These are phyloP conservation scores for Solanum hybrid DNA, from an alignment of 305 asterid genomes.

Conservation along the genomic window DNA sequence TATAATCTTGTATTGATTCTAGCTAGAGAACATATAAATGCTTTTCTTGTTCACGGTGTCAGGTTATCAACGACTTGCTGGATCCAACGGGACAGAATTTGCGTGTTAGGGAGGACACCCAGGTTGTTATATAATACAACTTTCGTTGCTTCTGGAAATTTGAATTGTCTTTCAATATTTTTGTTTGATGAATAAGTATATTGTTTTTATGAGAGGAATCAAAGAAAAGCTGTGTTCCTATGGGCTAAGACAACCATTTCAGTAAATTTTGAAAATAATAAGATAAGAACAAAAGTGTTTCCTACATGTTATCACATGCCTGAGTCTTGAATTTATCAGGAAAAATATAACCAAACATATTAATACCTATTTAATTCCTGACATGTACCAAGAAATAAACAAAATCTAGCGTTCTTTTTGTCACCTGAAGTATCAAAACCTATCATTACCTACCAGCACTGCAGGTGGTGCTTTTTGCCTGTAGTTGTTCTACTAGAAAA, in stretches of 20 bases:
- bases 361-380: background rate
- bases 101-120: slow-evolving; percentile 96
- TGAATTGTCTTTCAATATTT: background rate
- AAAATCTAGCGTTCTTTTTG: background rate
- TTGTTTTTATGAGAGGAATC: slow-evolving; percentile 2
- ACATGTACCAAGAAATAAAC: background rate
- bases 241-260: background rate
- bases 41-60: slow-evolving; percentile 18
- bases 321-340: background rate
- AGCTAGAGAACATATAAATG: background rate
- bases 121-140: slow-evolving; percentile 37
- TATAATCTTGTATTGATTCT: background rate
- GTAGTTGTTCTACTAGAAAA: background rate
- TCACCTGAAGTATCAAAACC: background rate
- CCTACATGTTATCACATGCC: background rate
- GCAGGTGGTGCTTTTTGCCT: background rate
- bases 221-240: background rate
- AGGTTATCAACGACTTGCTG: slow-evolving; percentile 96
- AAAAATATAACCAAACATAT: background rate
- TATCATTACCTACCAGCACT: background rate
- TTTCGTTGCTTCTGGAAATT: background rate
- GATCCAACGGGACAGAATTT: slow-evolving; percentile 98
- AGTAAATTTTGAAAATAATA: background rate
- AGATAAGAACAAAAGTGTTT: background rate
- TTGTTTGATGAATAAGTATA: background rate